These are phyloP conservation scores for Lathyrus aphaca DNA, from an alignment of 306 rosid species.

Conservation along the genomic window DNA sequence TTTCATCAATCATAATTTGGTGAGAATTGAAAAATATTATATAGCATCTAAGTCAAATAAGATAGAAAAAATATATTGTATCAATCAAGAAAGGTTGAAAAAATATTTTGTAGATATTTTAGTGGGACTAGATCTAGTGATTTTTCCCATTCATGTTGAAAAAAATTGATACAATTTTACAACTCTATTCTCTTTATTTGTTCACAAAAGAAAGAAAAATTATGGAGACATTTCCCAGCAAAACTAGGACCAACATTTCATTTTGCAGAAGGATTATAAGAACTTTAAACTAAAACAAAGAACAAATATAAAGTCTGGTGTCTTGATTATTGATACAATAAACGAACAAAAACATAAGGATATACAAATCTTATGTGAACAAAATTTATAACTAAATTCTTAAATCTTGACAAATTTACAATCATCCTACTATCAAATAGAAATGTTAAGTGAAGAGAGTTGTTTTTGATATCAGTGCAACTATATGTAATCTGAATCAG, in stretches of 20 bases:
- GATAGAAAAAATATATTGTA: no score
- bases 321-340: neutral
- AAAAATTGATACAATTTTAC: no score
- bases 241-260: neutral
- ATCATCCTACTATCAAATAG: neutral
- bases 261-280: neutral
- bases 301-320: neutral
- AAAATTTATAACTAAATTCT: neutral
- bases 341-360: neutral
- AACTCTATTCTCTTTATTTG: no score
- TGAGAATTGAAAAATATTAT: no score
- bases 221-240: no score
- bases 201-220: no score
- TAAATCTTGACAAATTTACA: neutral
- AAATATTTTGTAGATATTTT: no score
- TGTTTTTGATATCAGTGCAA: neutral
- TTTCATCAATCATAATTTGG: no score
- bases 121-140: no score
- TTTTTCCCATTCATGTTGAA: no score
- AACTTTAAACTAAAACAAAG: neutral
- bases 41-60: no score
- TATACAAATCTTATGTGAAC: neutral
- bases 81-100: no score
- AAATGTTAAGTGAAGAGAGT: neutral
- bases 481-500: constrained; percentile 81